Percentiles rank a stretch among this genome's conserved stretches.
Conservation (phyloP, 257 asterid genomes). For the Solanum arcanum region DNA sequence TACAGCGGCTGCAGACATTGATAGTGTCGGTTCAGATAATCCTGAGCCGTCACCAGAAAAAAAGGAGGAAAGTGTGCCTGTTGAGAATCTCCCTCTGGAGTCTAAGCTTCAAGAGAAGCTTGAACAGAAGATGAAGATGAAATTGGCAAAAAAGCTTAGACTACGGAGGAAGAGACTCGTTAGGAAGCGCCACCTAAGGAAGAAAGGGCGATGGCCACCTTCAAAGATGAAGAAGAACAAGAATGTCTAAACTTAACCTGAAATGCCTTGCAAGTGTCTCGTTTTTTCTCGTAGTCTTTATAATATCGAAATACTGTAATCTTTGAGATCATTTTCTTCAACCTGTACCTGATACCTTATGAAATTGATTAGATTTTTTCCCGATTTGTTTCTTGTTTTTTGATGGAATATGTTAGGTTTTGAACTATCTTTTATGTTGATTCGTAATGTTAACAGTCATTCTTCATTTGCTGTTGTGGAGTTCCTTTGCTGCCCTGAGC, state of each 20-base stretch:
- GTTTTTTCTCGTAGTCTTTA: background rate
- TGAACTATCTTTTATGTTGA: background rate
- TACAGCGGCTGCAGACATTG: background rate
- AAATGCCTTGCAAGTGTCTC: conserved; percentile 23
- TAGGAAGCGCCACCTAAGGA: conserved; percentile 84
- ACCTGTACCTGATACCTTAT: background rate
- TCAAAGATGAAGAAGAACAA: conserved; percentile 90
- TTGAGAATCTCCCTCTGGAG: conserved; percentile 58
- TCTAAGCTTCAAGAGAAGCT: conserved; percentile 49
- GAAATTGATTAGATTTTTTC: background rate
- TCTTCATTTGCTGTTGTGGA: background rate
- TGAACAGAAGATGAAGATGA: conserved; percentile 73
- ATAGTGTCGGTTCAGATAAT: background rate
- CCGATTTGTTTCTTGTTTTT: background rate
- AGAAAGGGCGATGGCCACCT: conserved; percentile 98
- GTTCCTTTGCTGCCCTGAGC: background rate
- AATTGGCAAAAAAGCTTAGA: conserved; percentile 79
- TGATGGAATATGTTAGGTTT: background rate
- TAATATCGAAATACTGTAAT: background rate
- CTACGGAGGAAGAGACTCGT: conserved; percentile 79
- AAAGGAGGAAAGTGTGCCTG: conserved; percentile 23
- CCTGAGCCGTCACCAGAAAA: conserved; percentile 20
- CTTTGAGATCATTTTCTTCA: conserved; percentile 1
- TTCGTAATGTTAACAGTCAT: background rate
- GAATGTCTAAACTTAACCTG: conserved; percentile 42